Percentiles rank a stretch among this genome's conserved stretches.
phyloP scores from a whole-genome alignment of 768 basidiomycete genomes.

The Kwoniella heveanensis region DNA sequence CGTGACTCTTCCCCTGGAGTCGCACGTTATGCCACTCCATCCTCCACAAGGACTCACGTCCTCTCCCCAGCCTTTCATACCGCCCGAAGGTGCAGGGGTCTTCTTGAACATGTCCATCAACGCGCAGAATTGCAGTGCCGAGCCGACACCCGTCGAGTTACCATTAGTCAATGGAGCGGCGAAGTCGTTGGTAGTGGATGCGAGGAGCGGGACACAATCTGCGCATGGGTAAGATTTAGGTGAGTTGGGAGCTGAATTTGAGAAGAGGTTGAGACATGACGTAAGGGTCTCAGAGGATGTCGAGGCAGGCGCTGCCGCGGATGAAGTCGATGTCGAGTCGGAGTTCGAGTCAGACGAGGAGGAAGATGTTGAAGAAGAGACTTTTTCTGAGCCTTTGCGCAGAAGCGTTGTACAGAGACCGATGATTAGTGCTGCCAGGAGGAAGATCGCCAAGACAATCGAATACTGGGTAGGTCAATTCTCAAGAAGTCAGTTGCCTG shows the following conservation, averaged over 20 bases:
- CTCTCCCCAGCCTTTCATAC: slow-evolving; percentile 33
- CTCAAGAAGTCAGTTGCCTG: too few species aligned
- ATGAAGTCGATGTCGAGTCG: slow-evolving; percentile 16
- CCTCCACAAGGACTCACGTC: slow-evolving; percentile 49
- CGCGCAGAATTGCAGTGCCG: slow-evolving; percentile 55
- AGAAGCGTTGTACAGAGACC: slow-evolving; percentile 44
- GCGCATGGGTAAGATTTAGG: slow-evolving; percentile 50
- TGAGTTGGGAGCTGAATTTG: slow-evolving; percentile 29
- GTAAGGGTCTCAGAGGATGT: slow-evolving; percentile 31
- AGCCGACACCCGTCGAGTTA: slow-evolving; percentile 51
- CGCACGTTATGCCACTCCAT: slow-evolving; percentile 54
- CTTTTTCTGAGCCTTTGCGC: slow-evolving; percentile 17
- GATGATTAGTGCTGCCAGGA: slow-evolving; percentile 34
- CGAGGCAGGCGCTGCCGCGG: slow-evolving; percentile 24
- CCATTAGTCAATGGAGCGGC: slow-evolving; percentile 30
- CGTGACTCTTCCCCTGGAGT: slow-evolving; percentile 46
- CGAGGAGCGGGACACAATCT: slow-evolving; percentile 52
- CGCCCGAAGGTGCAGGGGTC: slow-evolving; percentile 16
- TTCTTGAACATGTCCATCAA: slow-evolving; percentile 45
- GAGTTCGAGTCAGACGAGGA: background rate
- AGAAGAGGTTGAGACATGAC: slow-evolving; percentile 46
- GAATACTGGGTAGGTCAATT: slow-evolving; percentile 11
- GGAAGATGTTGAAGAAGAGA: background rate
- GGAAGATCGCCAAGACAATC: slow-evolving; percentile 32
- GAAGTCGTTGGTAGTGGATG: slow-evolving; percentile 50